Evolutionary conservation across 1,139 yeast species (phyloP).

Genomic region (Hyphopichia pseudoburtonii): DNA sequence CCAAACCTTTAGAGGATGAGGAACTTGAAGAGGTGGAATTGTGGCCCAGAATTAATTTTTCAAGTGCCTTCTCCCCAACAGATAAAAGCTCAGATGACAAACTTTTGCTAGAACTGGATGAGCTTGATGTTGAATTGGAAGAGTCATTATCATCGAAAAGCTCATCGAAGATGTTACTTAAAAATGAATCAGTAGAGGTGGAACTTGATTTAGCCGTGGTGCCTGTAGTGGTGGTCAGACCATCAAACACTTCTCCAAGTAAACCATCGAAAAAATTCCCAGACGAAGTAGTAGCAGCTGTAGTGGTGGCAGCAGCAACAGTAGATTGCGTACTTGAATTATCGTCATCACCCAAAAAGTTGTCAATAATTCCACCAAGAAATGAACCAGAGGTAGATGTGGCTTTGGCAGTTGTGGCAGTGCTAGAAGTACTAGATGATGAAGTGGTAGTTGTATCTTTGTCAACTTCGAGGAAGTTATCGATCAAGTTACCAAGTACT

Average conservation of each 20-base stretch:
- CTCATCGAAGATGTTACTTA: slow-evolving; percentile 1
- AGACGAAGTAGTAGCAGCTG: slow-evolving; percentile 13
- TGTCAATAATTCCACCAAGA: slow-evolving; percentile 2
- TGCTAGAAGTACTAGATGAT: background rate
- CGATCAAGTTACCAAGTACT: slow-evolving; percentile 1
- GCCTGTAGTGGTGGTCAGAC: slow-evolving; percentile 1
- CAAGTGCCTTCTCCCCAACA: slow-evolving; percentile 7
- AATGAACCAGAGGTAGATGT: slow-evolving; percentile 1
- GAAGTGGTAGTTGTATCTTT: background rate
- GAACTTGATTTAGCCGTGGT: slow-evolving; percentile 1
- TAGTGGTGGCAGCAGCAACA: slow-evolving; percentile 7
- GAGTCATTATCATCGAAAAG: background rate
- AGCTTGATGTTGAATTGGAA: slow-evolving; percentile 7
- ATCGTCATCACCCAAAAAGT: slow-evolving; percentile 1
- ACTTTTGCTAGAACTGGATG: slow-evolving; percentile 14
- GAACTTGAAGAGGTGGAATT: background rate
- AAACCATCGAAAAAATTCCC: slow-evolving; percentile 18
- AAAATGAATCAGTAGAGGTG: slow-evolving; percentile 1
- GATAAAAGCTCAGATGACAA: slow-evolving; percentile 22
- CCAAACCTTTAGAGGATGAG: slow-evolving; percentile 8
- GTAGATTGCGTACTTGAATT: slow-evolving; percentile 7
- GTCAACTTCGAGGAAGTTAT: background rate
- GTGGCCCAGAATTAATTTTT: slow-evolving; percentile 7
- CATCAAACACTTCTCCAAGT: slow-evolving; percentile 4
- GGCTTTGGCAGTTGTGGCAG: slow-evolving; percentile 1